Evolutionary conservation across 2,329 filamentous ascomycete species (phyloP).

Genomic region (Sporothrix mexicana): DNA sequence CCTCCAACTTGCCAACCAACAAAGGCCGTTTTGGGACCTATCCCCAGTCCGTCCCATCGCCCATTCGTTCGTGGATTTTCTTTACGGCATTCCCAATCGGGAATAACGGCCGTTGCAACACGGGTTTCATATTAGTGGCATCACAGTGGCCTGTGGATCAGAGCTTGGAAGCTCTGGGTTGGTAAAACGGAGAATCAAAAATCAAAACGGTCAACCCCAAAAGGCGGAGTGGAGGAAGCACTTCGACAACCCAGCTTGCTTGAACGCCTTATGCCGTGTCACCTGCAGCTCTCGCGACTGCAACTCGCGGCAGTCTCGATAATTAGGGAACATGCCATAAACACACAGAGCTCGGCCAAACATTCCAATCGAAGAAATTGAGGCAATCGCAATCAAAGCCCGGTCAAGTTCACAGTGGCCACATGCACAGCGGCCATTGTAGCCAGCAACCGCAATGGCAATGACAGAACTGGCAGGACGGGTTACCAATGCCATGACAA

Average conservation of each 20-base stretch:
- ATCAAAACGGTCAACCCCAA: neutral
- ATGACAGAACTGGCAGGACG: neutral
- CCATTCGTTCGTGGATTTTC: neutral
- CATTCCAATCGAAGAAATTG: neutral
- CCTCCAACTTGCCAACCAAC: neutral
- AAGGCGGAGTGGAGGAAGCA: neutral
- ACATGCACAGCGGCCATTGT: neutral
- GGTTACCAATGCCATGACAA: neutral
- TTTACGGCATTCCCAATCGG: slow-evolving; percentile 25
- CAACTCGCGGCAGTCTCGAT: neutral
- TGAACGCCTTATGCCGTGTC: neutral
- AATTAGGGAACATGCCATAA: slow-evolving; percentile 11
- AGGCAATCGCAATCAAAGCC: neutral
- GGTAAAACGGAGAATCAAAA: slow-evolving; percentile 1
- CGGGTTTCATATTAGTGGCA: neutral
- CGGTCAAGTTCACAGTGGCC: neutral
- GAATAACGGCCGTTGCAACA: slow-evolving; percentile 29
- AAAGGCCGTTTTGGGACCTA: no score
- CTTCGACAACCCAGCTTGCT: no score
- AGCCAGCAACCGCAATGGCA: neutral
- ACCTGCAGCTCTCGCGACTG: neutral
- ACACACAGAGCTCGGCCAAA: neutral
- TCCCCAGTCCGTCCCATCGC: neutral
- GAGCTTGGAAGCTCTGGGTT: neutral
- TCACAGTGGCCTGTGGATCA: neutral